Evolutionary conservation across 805 yeast genomes (phyloP).

Genomic region (Kuraishia floccosa): DNA sequence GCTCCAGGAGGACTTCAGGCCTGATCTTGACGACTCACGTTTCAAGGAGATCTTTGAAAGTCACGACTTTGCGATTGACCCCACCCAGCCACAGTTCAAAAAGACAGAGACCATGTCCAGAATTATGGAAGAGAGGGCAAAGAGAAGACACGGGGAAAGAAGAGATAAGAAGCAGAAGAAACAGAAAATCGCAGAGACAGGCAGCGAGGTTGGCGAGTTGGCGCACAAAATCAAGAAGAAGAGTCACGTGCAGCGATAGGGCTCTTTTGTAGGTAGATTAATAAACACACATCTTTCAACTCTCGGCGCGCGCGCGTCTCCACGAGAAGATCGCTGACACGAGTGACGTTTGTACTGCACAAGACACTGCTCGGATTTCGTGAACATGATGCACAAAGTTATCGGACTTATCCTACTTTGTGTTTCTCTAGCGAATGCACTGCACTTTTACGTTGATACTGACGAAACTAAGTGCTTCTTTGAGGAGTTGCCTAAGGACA

Average conservation of each 20-base stretch:
- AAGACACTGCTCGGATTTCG: too few species aligned
- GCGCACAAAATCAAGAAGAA: conserved; percentile 41
- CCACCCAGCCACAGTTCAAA: conserved; percentile 83
- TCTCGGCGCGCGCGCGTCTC: too few species aligned
- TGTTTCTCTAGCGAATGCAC: conserved; percentile 22
- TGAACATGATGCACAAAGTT: neutral
- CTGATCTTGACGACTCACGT: conserved; percentile 76
- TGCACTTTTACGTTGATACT: conserved; percentile 73
- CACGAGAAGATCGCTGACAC: too few species aligned
- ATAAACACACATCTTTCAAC: too few species aligned
- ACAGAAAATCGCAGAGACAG: conserved; percentile 5
- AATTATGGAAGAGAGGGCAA: conserved; percentile 64
- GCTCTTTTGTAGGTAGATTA: neutral
- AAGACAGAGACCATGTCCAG: conserved; percentile 80
- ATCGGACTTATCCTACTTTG: conserved; percentile 5
- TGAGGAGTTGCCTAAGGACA: conserved; percentile 66
- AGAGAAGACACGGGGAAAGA: conserved; percentile 20
- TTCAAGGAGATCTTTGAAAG: conserved; percentile 75
- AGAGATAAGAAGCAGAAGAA: conserved; percentile 5
- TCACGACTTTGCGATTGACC: conserved; percentile 91
- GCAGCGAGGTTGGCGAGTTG: conserved; percentile 17
- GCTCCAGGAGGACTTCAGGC: conserved; percentile 32
- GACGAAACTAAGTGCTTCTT: conserved; percentile 74
- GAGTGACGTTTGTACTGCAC: too few species aligned
- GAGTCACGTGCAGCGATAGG: too few species aligned